A percentile compares a stretch with the other conserved stretches of the same genome.
Conservation (phyloP, 1,139 yeast genomes). For the Nematodospora anomalae region DNA sequence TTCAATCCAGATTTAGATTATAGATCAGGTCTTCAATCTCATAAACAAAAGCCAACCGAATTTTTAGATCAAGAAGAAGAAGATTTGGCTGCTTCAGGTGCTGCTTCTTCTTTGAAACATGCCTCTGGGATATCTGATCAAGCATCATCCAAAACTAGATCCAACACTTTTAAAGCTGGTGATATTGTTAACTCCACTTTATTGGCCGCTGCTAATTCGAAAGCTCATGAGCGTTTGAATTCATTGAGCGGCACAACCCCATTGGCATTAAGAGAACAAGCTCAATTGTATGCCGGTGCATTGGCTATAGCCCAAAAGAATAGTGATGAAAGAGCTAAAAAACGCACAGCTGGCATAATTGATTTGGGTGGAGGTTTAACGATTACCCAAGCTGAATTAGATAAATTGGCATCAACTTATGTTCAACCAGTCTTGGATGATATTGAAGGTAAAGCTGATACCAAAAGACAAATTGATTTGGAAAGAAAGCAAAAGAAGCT, state of each 20-base stretch:
- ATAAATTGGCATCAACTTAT: constrained; percentile 75
- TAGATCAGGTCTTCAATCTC: constrained; percentile 39
- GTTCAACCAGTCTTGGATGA: constrained; percentile 86
- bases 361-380: constrained; percentile 88
- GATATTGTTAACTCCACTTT: constrained; percentile 56
- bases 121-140: constrained; percentile 28
- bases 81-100: constrained; percentile 39
- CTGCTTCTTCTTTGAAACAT: constrained; percentile 38
- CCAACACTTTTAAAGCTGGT: constrained; percentile 37
- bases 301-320: constrained; percentile 70
- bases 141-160: constrained; percentile 29
- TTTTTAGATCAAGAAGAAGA: constrained; percentile 31
- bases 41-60: constrained; percentile 24
- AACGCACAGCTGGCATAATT: constrained; percentile 53
- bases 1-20: constrained; percentile 47
- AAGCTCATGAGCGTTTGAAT: constrained; percentile 54
- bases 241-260: constrained; percentile 36
- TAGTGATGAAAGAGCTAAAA: constrained; percentile 53
- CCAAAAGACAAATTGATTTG: constrained; percentile 67
- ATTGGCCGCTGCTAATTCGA: constrained; percentile 59
- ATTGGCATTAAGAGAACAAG: constrained; percentile 40
- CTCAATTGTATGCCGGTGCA: constrained; percentile 46
- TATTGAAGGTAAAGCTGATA: constrained; percentile 66
- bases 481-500: constrained; percentile 30
- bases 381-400: constrained; percentile 74